These are phyloP conservation scores for Mayamaea pseudoterrestris DNA, from an alignment of 108 stramenopile species.

Conservation along the genomic window DNA sequence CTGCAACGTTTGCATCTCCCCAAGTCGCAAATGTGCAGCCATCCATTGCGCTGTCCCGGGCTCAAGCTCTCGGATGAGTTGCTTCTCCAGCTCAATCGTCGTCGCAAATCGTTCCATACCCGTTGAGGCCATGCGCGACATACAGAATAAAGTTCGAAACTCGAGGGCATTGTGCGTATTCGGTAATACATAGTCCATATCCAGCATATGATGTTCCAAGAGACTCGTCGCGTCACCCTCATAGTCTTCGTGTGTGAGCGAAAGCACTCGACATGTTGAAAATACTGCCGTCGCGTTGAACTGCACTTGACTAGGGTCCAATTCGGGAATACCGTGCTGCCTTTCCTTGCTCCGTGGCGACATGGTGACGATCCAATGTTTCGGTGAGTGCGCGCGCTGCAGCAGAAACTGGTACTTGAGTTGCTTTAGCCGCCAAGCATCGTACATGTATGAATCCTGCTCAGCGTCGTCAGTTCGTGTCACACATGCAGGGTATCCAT, in stretches of 20 bases:
- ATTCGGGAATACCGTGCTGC: background rate
- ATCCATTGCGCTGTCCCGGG: constrained; percentile 18
- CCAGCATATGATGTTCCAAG: constrained; percentile 26
- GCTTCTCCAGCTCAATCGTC: constrained; percentile 9
- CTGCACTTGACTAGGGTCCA: no score
- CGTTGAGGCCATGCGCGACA: constrained; percentile 36
- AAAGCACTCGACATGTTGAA: constrained; percentile 61
- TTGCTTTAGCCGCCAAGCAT: constrained; percentile 43
- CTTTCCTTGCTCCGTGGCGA: constrained; percentile 26
- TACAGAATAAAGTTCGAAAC: constrained; percentile 45
- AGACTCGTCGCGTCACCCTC: constrained; percentile 37
- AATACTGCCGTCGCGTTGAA: constrained; percentile 35
- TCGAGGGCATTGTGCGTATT: constrained; percentile 34
- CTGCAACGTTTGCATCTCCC: constrained; percentile 23
- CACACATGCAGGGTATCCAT: constrained; percentile 57
- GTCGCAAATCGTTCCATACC: constrained; percentile 28
- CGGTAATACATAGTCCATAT: constrained; percentile 12
- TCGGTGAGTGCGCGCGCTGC: constrained; percentile 36
- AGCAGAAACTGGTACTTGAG: constrained; percentile 51
- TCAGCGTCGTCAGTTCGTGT: background rate
- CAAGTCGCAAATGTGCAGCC: constrained; percentile 20
- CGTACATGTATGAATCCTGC: no score
- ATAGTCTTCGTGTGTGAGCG: constrained; percentile 43
- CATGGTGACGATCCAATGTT: constrained; percentile 43
- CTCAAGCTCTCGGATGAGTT: constrained; percentile 8